These are phyloP conservation scores for Prunus fruticosa DNA, from an alignment of 306 rosid genomes.

Conservation along the genomic window DNA sequence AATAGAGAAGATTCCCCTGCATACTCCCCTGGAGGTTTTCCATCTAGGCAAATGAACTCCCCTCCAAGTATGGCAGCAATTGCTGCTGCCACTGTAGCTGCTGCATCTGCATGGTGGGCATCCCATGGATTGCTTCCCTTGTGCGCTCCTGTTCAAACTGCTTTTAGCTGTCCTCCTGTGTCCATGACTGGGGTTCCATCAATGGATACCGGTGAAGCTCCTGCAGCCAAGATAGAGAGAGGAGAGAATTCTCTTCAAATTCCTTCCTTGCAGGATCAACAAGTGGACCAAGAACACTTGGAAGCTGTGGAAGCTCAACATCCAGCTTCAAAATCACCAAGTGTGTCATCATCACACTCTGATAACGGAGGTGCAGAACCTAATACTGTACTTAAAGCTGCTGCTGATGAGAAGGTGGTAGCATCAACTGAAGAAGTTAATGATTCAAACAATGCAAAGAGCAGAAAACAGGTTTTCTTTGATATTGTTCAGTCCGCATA, in stretches of 20 bases:
- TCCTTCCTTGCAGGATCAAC: constrained; percentile 51
- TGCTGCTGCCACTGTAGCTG: constrained; percentile 87
- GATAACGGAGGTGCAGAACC: constrained; percentile 58
- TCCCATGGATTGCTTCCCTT: constrained; percentile 88
- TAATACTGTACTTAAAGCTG: constrained; percentile 40
- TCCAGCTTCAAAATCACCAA: constrained; percentile 54
- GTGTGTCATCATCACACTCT: constrained; percentile 44
- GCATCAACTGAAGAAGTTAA: constrained; percentile 55
- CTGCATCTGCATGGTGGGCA: constrained; percentile 98
- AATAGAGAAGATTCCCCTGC: constrained; percentile 47
- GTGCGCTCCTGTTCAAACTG: constrained; percentile 71
- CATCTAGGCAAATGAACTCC: constrained; percentile 50
- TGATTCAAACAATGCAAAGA: constrained; percentile 33
- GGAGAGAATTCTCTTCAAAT: constrained; percentile 44
- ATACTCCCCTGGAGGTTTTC: constrained; percentile 49
- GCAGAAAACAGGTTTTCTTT: background rate
- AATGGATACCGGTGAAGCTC: constrained; percentile 43
- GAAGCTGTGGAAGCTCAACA: constrained; percentile 55
- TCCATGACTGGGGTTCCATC: constrained; percentile 45
- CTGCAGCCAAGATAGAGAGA: constrained; percentile 35
- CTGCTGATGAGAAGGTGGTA: constrained; percentile 42
- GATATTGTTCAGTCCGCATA: background rate
- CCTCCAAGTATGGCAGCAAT: constrained; percentile 76
- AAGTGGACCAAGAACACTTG: constrained; percentile 39
- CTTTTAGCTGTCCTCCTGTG: constrained; percentile 52